Percentiles rank a stretch among this genome's conserved stretches.
phyloP scores from a whole-genome alignment of 257 asterid genomes.

The Solanum corneliomulleri region DNA sequence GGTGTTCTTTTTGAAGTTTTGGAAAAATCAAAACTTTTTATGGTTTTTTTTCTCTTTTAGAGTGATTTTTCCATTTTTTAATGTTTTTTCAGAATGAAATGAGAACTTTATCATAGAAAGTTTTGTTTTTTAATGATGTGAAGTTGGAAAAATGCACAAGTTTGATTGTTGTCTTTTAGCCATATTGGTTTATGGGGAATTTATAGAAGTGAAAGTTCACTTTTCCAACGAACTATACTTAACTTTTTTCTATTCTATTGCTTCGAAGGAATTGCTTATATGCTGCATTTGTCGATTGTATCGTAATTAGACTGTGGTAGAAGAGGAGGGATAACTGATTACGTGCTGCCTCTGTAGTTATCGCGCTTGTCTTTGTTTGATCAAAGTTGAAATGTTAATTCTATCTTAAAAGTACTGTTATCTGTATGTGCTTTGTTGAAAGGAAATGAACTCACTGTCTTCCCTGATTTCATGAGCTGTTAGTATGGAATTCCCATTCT shows the following conservation, averaged over 20 bases:
- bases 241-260: background rate
- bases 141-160: background rate
- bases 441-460: background rate
- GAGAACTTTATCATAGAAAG: background rate
- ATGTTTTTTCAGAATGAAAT: background rate
- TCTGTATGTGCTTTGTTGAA: background rate
- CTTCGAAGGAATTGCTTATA: background rate
- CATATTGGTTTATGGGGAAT: background rate
- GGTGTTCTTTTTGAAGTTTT: background rate
- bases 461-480: background rate
- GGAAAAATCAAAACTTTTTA: background rate
- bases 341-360: background rate
- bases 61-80: background rate
- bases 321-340: background rate
- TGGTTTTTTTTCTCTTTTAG: background rate
- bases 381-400: background rate
- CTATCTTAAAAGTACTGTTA: background rate
- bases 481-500: background rate
- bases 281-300: background rate
- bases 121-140: background rate
- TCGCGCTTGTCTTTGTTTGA: background rate
- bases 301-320: background rate
- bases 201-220: background rate
- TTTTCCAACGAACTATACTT: background rate
- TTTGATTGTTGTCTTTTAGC: background rate